Base-by-base conservation (phyloP, 441 rosid species). In the Pelargonium cotyledonis region DNA sequence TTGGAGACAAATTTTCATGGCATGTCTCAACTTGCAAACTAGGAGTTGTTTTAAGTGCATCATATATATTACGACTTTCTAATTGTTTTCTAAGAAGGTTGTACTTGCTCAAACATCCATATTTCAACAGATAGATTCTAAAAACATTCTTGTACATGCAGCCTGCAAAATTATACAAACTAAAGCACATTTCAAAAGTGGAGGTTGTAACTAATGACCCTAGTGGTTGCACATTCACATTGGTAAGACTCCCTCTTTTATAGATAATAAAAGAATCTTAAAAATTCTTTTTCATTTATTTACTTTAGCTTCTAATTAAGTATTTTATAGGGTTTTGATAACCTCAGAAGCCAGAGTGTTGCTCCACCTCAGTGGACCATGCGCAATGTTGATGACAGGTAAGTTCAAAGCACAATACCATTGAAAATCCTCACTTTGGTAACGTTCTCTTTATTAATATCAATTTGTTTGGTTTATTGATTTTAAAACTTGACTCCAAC, bases 351-450 rank as follows among this genome's bases (percentile, higher is more conserved):
- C 85, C 97, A 90, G 82, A 89, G 89, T 76, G 97, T 95, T 75
- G 86, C 96, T 79, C 97, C 98, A 44, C 94, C 98, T 38, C 99
- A 95, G 67, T 95, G 99, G 99, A 95, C 99, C 61, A 90, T 95
- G 99, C 98, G 97, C 69, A 95, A 92, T 65, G 80, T 85, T 70
- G 95, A 95, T 81, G 99, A 95, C 78, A 89, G 99, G 99, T 95
- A 77, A 73, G 29, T 62, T 29, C 35, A n/a, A 64, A 44, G 58
- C 51, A 49, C 21, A n/a, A 15, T 21, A 41, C 10, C 23, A 31
- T 58, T 68, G 26, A 26, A 40, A 40, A 58, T 65, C 16, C 68
- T 53, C 41, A 19, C 47, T 68, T 70, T 65, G 8, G 51, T 46
- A 49, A 65, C 49, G 51, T 71, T 8, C 31, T 26, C 65, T 51